Percentiles rank a stretch among this genome's conserved stretches.
Evolutionary conservation across 2,329 filamentous ascomycete species (phyloP).

Genomic region (Chaetoscypha palmicola): DNA sequence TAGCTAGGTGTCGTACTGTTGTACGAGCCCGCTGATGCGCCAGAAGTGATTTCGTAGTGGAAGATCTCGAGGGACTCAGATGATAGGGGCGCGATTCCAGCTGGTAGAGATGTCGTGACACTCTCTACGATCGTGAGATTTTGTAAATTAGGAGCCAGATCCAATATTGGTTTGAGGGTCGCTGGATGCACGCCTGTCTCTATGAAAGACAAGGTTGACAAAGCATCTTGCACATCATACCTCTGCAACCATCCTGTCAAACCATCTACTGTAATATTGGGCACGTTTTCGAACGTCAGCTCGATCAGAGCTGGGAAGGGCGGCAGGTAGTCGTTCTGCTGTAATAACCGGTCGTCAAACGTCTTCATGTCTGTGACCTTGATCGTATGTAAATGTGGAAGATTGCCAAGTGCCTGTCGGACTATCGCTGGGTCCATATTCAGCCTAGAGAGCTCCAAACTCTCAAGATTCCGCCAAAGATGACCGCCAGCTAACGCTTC

Average conservation of each 20-base stretch:
- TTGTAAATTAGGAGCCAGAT: conserved; percentile 35
- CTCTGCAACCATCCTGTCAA: conserved; percentile 60
- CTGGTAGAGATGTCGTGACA: conserved; percentile 49
- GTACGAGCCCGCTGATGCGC: conserved; percentile 50
- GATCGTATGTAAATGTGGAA: conserved; percentile 64
- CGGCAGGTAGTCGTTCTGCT: conserved; percentile 55
- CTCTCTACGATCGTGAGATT: conserved; percentile 48
- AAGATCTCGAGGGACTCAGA: conserved; percentile 65
- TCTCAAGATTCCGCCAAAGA: conserved; percentile 64
- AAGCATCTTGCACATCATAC: conserved; percentile 49
- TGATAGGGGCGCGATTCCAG: conserved; percentile 54
- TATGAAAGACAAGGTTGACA: conserved; percentile 64
- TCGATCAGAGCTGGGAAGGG: conserved; percentile 69
- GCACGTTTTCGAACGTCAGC: conserved; percentile 64
- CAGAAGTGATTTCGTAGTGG: conserved; percentile 73
- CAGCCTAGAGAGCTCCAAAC: conserved; percentile 62
- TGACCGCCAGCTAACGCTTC: conserved; percentile 58
- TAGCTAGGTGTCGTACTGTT: conserved; percentile 53
- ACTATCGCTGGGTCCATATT: conserved; percentile 64
- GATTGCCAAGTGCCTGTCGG: conserved; percentile 60
- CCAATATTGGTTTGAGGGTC: conserved; percentile 37
- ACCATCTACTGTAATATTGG: conserved; percentile 64
- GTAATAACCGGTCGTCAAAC: conserved; percentile 73
- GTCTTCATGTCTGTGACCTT: conserved; percentile 64
- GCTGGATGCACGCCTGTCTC: conserved; percentile 59